Conservation (phyloP, 108 stramenopile genomes). For the Cyclotella baltica region DNA sequence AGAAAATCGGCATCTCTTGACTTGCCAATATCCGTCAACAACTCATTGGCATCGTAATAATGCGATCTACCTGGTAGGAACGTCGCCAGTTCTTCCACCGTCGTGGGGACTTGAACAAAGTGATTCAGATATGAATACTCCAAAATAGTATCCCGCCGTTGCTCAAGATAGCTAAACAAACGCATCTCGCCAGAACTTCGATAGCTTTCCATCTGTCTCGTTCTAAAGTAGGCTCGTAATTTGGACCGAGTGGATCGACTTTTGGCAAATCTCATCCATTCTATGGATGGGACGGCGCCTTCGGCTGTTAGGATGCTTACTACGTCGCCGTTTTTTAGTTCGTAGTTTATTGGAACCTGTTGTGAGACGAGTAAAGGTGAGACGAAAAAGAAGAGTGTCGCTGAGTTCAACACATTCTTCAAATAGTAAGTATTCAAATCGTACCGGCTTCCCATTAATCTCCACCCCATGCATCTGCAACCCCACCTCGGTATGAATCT, state of each 20-base stretch:
- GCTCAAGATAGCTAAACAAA: conserved; percentile 74
- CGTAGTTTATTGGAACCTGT: conserved; percentile 76
- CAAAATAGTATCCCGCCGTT: conserved; percentile 69
- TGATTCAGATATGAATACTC: conserved; percentile 65
- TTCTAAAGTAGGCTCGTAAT: conserved; percentile 84
- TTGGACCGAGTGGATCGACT: conserved; percentile 87
- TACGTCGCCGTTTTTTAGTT: conserved; percentile 91
- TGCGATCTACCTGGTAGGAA: conserved; percentile 79
- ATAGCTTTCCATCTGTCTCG: conserved; percentile 75
- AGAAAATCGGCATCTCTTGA: conserved; percentile 69
- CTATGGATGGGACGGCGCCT: conserved; percentile 68
- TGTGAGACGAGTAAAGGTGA: background rate
- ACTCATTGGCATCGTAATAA: conserved; percentile 68
- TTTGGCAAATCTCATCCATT: conserved; percentile 90
- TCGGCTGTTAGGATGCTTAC: conserved; percentile 86
- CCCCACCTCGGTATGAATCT: conserved; percentile 92
- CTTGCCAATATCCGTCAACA: conserved; percentile 75
- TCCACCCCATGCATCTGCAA: conserved; percentile 86
- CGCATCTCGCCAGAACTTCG: conserved; percentile 77
- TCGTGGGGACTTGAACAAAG: conserved; percentile 63
- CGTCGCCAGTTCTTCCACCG: conserved; percentile 55
- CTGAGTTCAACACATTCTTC: background rate
- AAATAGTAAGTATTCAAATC: background rate
- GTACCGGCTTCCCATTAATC: conserved; percentile 86
- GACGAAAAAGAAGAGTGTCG: background rate